Evolutionary conservation across 257 asterid species (phyloP), one percentile per base, ranked within the genome.

Genomic region (Henckelia pumila): DNA sequence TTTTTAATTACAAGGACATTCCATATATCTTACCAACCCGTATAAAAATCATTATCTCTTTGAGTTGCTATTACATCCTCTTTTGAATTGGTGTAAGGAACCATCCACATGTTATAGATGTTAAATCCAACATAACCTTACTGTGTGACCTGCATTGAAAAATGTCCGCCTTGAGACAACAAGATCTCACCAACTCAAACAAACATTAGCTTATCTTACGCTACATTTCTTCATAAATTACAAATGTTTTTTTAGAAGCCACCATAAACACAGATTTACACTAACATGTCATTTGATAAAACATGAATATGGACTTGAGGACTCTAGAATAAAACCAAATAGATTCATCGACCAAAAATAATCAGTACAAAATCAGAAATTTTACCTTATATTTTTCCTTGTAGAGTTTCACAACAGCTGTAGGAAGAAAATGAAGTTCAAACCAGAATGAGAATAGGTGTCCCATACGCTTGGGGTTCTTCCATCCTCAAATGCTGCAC

Each of bases 21-120:
- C 16, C 21, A n/a, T n/a, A n/a, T n/a, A 37, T 58, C 84, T 75
- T 60, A 88, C 95, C 93, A 88, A 59, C 91, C 93, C 69, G 77
- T 56, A 68, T 60, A 82, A 71, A 75, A 84, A 26, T 74, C 83
- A 8, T 49, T 57, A 58, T 75, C 71, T 59, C 93, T 71, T 71
- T 84, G 75, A 61, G 87, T 60, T 33, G 95, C 95, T 17, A 61
- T 30, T 33, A 52, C 59, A 65, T 88, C 93, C 60, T 56, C 79
- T 59, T 71, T 61, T 32, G 89, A 50, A 68, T 74, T 79, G 59
- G 83, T 55, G 64, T 61, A 73, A 4, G 93, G 93, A 56, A 64
- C 49, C 11, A 19, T 4, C 74, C 91, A 79, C 17, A 62, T 1
- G 37, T 79, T 67, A 40, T 71, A 85, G 65, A 84, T 59, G 78